These are phyloP conservation scores for Trichoderma citrinoviride DNA, from an alignment of 2,329 filamentous ascomycete genomes.

Conservation along the genomic window DNA sequence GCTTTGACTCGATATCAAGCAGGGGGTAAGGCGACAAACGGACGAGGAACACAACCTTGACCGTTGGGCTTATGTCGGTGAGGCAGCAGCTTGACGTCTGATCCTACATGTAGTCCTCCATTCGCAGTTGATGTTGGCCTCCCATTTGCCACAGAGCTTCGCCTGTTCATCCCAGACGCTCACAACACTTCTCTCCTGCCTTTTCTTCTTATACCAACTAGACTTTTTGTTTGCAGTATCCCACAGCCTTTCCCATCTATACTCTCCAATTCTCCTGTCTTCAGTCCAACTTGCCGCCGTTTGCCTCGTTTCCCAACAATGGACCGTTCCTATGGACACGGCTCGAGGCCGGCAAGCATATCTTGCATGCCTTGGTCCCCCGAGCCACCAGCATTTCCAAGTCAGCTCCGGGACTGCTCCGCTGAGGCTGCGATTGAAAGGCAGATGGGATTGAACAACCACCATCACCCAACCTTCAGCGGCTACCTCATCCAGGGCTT, in stretches of 20 bases:
- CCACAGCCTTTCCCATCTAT: not conserved
- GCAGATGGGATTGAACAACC: not conserved
- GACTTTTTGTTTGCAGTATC: not conserved
- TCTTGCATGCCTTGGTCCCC: conserved; percentile 10
- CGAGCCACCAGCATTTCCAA: not conserved
- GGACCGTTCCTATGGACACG: conserved; percentile 14
- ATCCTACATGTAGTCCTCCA: not conserved
- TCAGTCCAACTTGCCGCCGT: not conserved
- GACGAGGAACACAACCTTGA: not conserved
- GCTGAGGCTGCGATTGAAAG: conserved; percentile 5
- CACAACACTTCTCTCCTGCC: not conserved
- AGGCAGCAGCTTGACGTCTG: not conserved
- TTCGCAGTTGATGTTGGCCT: not conserved
- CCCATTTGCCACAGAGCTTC: not conserved
- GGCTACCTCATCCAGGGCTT: not conserved
- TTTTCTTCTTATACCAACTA: not conserved
- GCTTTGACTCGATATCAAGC: not conserved
- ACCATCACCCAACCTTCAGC: not conserved
- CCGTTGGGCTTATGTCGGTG: not conserved
- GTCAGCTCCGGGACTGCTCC: conserved; percentile 17
- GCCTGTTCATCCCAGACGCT: not conserved
- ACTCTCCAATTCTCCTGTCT: not conserved
- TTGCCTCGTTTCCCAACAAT: not conserved
- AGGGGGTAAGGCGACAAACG: conserved; percentile 20
- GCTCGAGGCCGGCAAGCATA: conserved; percentile 15